A percentile compares a stretch with the other conserved stretches of the same genome.
Evolutionary conservation across 78 protist genomes (phyloP).

Genomic region (Planoprotostelium fungivorum): DNA sequence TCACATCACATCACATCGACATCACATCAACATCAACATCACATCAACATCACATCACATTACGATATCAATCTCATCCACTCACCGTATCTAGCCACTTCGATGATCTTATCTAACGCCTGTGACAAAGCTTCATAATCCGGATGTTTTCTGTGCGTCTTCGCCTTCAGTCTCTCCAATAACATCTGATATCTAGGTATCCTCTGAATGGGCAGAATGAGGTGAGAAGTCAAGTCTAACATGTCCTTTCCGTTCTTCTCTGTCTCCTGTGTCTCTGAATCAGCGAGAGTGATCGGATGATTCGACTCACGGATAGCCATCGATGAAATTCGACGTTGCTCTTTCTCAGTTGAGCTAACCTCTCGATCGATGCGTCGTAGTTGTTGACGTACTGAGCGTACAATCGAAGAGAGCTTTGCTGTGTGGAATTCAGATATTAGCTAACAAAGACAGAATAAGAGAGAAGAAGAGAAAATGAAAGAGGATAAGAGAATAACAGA

Average conservation of each 20-base stretch:
- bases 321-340: not conserved
- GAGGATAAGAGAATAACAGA: not conserved
- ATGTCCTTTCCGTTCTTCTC: not conserved
- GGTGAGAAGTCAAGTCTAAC: not conserved
- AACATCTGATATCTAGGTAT: not conserved
- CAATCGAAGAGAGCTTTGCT: not conserved
- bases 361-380: not conserved
- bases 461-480: not conserved
- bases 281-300: not conserved
- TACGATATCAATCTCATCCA: too few relatives aligned
- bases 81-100: not conserved
- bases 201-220: not conserved
- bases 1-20: not conserved
- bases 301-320: not conserved
- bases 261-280: not conserved
- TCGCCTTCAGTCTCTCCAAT: not conserved
- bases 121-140: not conserved
- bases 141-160: not conserved
- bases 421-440: not conserved
- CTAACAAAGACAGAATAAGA: not conserved
- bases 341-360: not conserved
- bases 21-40: not conserved
- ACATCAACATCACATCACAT: not conserved
- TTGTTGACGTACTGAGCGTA: not conserved
- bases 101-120: not conserved